These are phyloP conservation scores for Nymphaea colorata DNA, from an alignment of 164 flowering plant species.

Conservation along the genomic window DNA sequence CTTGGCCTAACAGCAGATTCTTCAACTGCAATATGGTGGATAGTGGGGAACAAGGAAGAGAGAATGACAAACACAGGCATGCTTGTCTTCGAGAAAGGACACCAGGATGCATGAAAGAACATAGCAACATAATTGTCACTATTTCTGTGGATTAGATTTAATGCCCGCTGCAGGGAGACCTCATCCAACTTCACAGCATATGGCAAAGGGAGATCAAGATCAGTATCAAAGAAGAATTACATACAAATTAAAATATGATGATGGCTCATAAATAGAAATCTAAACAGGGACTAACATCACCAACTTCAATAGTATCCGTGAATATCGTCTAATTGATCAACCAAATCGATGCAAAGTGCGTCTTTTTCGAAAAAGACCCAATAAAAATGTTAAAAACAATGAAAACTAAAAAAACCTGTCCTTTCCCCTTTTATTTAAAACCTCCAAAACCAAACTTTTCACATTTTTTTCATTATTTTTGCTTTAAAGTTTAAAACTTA, in stretches of 20 bases:
- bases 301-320: background rate
- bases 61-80: conserved; percentile 50
- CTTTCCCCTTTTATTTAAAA: no score
- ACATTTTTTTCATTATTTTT: no score
- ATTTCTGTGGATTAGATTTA: conserved; percentile 44
- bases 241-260: background rate
- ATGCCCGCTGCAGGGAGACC: conserved; percentile 45
- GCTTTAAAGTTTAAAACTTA: no score
- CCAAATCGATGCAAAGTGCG: background rate
- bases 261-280: no score
- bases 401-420: no score
- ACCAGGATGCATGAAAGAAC: conserved; percentile 94
- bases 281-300: background rate
- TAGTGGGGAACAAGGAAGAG: conserved; percentile 59
- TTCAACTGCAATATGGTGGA: conserved; percentile 81
- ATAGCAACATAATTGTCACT: conserved; percentile 51
- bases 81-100: conserved; percentile 68
- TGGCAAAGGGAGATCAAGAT: background rate
- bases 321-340: no score
- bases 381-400: no score
- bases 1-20: conserved; percentile 84
- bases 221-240: background rate
- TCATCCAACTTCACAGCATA: conserved; percentile 69
- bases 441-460: no score
- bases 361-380: background rate